A percentile compares a stretch with the other conserved stretches of the same genome.
Evolutionary conservation across 2,329 filamentous ascomycete genomes (phyloP).

Genomic region (Pyrenophora seminiperda): DNA sequence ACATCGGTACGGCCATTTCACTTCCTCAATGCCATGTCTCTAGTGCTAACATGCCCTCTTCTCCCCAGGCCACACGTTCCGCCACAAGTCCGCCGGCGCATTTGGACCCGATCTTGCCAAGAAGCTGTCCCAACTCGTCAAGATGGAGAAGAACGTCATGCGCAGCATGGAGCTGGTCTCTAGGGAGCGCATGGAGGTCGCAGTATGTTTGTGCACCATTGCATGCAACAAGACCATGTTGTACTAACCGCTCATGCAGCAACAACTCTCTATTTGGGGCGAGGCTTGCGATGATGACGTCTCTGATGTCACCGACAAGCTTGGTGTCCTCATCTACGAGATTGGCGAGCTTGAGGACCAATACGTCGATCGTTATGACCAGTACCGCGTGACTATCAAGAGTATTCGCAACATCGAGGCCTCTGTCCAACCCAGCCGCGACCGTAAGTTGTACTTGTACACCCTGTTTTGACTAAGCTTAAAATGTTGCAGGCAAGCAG

Average conservation of each 20-base stretch:
- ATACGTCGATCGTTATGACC: slow-evolving; percentile 98
- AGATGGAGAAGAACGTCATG: slow-evolving; percentile 99
- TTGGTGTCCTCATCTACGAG: slow-evolving; percentile 96
- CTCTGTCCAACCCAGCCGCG: slow-evolving; percentile 95
- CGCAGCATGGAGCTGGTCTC: slow-evolving; percentile 94
- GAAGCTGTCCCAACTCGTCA: slow-evolving; percentile 96
- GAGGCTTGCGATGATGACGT: slow-evolving; percentile 96
- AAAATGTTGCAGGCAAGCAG: slow-evolving; percentile 74
- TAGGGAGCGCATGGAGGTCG: slow-evolving; percentile 96
- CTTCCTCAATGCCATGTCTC: background rate
- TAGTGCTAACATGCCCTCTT: slow-evolving; percentile 13
- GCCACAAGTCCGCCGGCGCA: slow-evolving; percentile 74
- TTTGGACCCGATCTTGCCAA: slow-evolving; percentile 89
- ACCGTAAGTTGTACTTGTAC: slow-evolving; percentile 67
- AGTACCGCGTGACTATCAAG: slow-evolving; percentile 99
- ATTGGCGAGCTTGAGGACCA: slow-evolving; percentile 98
- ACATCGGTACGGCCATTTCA: slow-evolving; percentile 71
- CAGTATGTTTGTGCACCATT: slow-evolving; percentile 66
- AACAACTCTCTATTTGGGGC: slow-evolving; percentile 99
- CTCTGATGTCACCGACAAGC: slow-evolving; percentile 97
- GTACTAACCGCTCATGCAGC: slow-evolving; percentile 58
- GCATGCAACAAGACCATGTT: slow-evolving; percentile 2
- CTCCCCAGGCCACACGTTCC: slow-evolving; percentile 68
- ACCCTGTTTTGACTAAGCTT: background rate
- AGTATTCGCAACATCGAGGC: slow-evolving; percentile 99